phyloP scores from a whole-genome alignment of 2,329 filamentous ascomycete genomes.

The Phaeosphaeriaceae sp. region DNA sequence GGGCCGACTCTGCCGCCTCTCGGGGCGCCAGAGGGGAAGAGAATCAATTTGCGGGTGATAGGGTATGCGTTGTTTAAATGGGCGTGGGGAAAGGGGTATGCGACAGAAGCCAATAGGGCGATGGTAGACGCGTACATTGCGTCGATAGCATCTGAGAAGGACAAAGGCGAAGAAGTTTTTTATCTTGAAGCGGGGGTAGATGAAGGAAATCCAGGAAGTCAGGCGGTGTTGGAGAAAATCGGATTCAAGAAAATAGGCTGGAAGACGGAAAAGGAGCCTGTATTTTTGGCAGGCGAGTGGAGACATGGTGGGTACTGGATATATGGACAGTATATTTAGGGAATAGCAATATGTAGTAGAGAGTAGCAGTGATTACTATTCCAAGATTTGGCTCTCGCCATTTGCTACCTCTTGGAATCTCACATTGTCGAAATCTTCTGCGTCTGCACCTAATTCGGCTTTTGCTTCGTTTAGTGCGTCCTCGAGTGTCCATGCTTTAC shows the following conservation, averaged over 20 bases:
- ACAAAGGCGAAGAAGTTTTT: constrained; percentile 9
- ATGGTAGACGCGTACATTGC: constrained; percentile 23
- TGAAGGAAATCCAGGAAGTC: constrained; percentile 26
- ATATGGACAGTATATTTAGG: constrained; percentile 25
- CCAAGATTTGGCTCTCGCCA: constrained; percentile 61
- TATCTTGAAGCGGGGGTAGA: constrained; percentile 36
- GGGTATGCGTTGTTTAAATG: constrained; percentile 31
- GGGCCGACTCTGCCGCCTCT: constrained; percentile 11
- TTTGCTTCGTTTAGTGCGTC: constrained; percentile 58
- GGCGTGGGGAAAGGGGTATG: constrained; percentile 35
- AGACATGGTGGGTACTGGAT: constrained; percentile 28
- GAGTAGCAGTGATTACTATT: constrained; percentile 32
- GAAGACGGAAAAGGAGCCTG: constrained; percentile 22
- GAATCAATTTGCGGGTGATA: constrained; percentile 20
- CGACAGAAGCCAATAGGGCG: constrained; percentile 30
- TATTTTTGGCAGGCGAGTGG: constrained; percentile 35
- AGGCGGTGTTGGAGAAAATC: constrained; percentile 30
- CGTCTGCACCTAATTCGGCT: constrained; percentile 47
- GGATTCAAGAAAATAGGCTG: constrained; percentile 33
- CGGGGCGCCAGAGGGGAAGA: not conserved
- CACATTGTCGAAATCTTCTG: constrained; percentile 50
- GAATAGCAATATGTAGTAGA: not conserved
- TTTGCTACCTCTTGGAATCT: constrained; percentile 62
- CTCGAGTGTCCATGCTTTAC: constrained; percentile 51
- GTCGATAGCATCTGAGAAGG: constrained; percentile 2